These are phyloP conservation scores for Uronychia setigera DNA, from an alignment of 73 alveolate species.

Conservation along the genomic window DNA sequence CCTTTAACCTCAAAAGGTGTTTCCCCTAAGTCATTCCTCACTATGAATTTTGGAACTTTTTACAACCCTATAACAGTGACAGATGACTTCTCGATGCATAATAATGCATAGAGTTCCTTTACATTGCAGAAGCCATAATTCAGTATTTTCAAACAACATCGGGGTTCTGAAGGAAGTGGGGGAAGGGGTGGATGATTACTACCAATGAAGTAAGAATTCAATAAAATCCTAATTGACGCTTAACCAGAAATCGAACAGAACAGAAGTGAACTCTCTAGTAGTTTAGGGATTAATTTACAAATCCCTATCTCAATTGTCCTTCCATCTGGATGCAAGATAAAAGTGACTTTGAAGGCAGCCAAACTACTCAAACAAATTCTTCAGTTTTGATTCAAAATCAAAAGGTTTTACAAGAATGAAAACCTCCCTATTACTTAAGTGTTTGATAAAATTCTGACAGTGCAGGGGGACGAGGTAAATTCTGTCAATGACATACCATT, in stretches of 20 bases:
- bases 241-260: background rate
- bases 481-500: background rate
- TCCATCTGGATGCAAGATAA: background rate
- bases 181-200: background rate
- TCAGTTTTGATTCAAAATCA: background rate
- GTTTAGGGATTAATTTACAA: background rate
- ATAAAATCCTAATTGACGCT: background rate
- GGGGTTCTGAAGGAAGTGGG: background rate
- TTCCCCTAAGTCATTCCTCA: too few species aligned
- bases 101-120: background rate
- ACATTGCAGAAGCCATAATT: background rate
- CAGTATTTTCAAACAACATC: background rate
- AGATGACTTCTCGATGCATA: background rate
- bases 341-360: background rate
- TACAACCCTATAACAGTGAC: background rate
- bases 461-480: background rate
- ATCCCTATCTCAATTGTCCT: background rate
- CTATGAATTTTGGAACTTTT: background rate
- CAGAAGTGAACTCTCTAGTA: background rate
- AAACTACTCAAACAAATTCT: background rate
- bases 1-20: too few species aligned
- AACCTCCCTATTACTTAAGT: background rate
- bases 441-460: background rate
- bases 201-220: background rate
- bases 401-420: background rate